Conservation (phyloP, 2,329 filamentous ascomycete genomes). For the Cytospora chrysosperma region DNA sequence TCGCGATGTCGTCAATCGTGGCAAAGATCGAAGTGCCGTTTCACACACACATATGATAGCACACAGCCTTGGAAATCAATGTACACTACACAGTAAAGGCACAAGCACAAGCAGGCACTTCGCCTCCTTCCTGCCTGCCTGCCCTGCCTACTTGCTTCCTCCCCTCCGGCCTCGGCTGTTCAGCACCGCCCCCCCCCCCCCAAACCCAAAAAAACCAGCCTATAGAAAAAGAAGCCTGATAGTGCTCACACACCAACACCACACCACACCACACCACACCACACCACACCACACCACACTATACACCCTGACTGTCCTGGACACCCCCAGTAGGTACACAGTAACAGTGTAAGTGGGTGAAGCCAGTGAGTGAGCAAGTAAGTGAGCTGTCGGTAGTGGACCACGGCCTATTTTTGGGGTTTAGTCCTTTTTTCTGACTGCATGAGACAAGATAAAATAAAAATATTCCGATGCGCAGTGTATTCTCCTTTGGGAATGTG, state of each 20-base stretch:
- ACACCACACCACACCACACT: too few species aligned
- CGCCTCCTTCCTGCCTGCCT: constrained; percentile 11
- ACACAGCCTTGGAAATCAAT: constrained; percentile 15
- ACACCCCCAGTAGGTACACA: too few species aligned
- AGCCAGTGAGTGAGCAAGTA: too few species aligned
- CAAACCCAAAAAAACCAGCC: too few species aligned
- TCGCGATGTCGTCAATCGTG: background rate
- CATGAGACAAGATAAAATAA: too few species aligned
- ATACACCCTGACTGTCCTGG: too few species aligned
- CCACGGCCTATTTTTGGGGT: constrained; percentile 16
- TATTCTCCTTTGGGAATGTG: background rate
- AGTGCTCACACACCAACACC: constrained; percentile 1
- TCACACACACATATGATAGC: background rate
- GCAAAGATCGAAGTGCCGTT: constrained; percentile 1
- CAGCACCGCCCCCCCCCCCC: constrained; percentile 14
- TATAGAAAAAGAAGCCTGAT: background rate
- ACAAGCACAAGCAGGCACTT: constrained; percentile 15
- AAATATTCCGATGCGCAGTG: background rate
- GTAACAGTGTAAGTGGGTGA: too few species aligned
- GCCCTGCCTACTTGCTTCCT: too few species aligned
- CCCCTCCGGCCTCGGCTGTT: background rate
- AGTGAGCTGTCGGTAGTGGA: constrained; percentile 1
- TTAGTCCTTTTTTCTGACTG: background rate
- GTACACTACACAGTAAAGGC: too few species aligned
- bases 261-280: too few species aligned